phyloP scores from a whole-genome alignment of 2,329 filamentous ascomycete genomes.

The Cordyceps fumosorosea region DNA sequence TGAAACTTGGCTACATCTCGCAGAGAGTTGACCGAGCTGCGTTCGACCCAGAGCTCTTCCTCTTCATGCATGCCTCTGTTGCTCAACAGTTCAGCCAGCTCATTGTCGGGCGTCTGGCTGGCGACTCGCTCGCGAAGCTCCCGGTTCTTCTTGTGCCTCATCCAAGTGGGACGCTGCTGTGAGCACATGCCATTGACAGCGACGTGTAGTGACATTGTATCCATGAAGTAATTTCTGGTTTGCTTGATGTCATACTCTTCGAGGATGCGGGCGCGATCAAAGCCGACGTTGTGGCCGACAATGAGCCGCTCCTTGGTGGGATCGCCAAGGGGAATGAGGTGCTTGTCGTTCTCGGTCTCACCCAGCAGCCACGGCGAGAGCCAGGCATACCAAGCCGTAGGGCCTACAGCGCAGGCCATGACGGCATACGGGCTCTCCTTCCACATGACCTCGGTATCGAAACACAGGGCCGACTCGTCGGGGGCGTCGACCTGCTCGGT shows the following conservation, averaged over 20 bases:
- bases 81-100: constrained; percentile 65
- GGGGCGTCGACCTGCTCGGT: constrained; percentile 68
- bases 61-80: constrained; percentile 71
- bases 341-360: constrained; percentile 68
- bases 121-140: constrained; percentile 77
- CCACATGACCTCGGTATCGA: constrained; percentile 96
- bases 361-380: constrained; percentile 89
- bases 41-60: constrained; percentile 90
- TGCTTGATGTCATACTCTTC: constrained; percentile 87
- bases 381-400: constrained; percentile 95
- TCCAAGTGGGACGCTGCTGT: constrained; percentile 90
- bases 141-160: constrained; percentile 88
- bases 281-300: constrained; percentile 92
- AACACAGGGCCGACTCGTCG: constrained; percentile 75
- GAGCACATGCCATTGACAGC: constrained; percentile 99
- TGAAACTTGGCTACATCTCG: constrained; percentile 96
- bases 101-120: constrained; percentile 61
- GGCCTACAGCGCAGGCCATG: constrained; percentile 90
- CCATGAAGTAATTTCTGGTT: constrained; percentile 78
- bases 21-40: constrained; percentile 91
- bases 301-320: constrained; percentile 66
- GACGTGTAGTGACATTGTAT: constrained; percentile 97
- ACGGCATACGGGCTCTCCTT: constrained; percentile 88
- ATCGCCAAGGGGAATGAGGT: constrained; percentile 83
- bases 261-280: constrained; percentile 77